Base-by-base conservation (phyloP, 148 eudicot genomes). In the Oxyria digyna region DNA sequence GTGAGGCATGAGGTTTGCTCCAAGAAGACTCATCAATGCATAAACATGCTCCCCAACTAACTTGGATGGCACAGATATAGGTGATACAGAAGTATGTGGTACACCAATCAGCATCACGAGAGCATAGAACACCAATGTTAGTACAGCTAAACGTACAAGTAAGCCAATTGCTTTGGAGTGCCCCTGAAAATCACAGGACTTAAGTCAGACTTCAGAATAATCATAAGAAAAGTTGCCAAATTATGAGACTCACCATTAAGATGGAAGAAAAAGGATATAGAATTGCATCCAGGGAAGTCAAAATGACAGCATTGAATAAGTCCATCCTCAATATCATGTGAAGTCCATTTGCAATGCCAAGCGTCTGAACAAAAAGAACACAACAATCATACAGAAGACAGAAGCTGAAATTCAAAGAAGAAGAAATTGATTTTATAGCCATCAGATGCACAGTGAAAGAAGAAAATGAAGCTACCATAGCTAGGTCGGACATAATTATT, bases 1-100 rank as follows among this genome's bases (percentile, higher is more conserved):
- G 80, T 90, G 97, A 74, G 97, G 99, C 87, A 91, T 88, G 62
- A 90, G 75, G 80, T 65, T 87, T 31, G 97, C 90, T 73, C 99
- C 97, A 68, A 94, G 96, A 72, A 94, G 89, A 78, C 91, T 80
- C 99, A 94, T 94, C 80, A 94, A 74, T 8, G 87, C 81, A 80
- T 82, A 87, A 49, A 84, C 87, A 75, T 83, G 88, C 79, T 90
- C 99, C 71, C 99, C 99, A 42, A 83, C 85, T 73, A 91, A 84
- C 74, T 82, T 86, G 7, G 82, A 76, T 45, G 79, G 76, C 83
- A 78, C 69, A 70, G 82, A 83, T 75, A 78, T 85, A 21, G 81
- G 14, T 66, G 96, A 76, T 15, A 80, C 37, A 1, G 97, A 78
- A 75, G 72, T 77, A 59, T 87, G 88, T 1, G 89, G 83, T 67